phyloP scores from a whole-genome alignment of 495 filamentous ascomycete genomes.

The Penicillium odoratum region DNA sequence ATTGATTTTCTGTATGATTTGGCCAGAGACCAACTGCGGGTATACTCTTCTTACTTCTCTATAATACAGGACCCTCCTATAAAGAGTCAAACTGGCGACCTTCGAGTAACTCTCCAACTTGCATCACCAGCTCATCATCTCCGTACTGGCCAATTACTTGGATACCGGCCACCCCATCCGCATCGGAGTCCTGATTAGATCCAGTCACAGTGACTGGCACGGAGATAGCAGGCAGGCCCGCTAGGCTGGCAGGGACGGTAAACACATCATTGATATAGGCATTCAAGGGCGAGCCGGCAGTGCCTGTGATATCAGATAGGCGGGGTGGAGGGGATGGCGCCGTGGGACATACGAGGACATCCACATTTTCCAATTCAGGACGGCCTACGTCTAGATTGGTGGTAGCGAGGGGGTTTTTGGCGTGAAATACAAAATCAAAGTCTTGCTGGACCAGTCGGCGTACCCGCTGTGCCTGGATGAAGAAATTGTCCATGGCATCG shows the following conservation, averaged over 20 bases:
- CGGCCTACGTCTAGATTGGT: constrained; percentile 32
- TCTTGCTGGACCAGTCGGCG: constrained; percentile 81
- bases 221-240: constrained; percentile 86
- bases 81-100: constrained; percentile 8
- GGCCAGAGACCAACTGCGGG: not conserved
- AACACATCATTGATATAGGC: constrained; percentile 91
- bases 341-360: constrained; percentile 87
- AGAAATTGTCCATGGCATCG: constrained; percentile 92
- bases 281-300: constrained; percentile 42
- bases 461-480: constrained; percentile 87
- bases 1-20: not conserved
- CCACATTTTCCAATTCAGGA: constrained; percentile 59
- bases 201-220: constrained; percentile 59
- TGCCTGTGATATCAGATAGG: constrained; percentile 50
- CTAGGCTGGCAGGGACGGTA: constrained; percentile 91
- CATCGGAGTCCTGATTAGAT: constrained; percentile 27
- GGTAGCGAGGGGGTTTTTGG: constrained; percentile 60
- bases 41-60: not conserved
- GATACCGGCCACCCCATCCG: constrained; percentile 60
- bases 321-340: constrained; percentile 74
- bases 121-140: constrained; percentile 65
- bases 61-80: not conserved
- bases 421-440: constrained; percentile 74
- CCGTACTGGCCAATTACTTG: constrained; percentile 92
- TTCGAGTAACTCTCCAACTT: constrained; percentile 41